Evolutionary conservation across 2,329 filamentous ascomycete genomes (phyloP).

Genomic region (Parafenestella ontariensis): DNA sequence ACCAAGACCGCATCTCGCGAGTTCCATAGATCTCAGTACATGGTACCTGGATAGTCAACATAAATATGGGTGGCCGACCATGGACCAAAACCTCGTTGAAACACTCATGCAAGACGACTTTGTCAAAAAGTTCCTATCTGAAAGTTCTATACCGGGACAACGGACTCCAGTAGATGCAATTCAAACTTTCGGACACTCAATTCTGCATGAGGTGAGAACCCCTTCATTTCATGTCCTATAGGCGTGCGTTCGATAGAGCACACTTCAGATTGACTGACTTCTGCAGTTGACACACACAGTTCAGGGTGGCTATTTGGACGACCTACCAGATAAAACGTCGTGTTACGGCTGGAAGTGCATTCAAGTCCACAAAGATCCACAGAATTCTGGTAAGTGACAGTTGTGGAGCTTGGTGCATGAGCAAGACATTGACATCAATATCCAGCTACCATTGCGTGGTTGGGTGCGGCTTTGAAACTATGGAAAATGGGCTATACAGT

Average conservation of each 20-base stretch:
- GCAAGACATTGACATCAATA: neutral
- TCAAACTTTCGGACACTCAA: neutral
- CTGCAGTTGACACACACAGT: neutral
- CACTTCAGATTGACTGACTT: neutral
- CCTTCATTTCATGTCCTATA: neutral
- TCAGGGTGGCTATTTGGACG: neutral
- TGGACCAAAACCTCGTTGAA: neutral
- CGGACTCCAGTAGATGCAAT: neutral
- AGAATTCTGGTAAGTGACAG: neutral
- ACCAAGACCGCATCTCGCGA: neutral
- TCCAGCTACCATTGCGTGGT: neutral
- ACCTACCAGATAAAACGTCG: neutral
- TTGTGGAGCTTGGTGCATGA: neutral
- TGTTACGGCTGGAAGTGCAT: neutral
- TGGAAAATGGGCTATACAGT: neutral
- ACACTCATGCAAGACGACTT: neutral
- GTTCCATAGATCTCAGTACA: neutral
- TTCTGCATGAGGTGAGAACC: neutral
- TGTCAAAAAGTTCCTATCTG: neutral
- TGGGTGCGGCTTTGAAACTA: neutral
- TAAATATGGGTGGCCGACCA: neutral
- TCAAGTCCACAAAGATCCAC: neutral
- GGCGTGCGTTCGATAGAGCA: neutral
- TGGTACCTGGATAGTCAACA: neutral
- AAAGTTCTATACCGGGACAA: neutral